Evolutionary conservation across 2,329 filamentous ascomycete genomes (phyloP), one percentile per base, ranked within the genome.

Genomic region (Monosporascus sp.): DNA sequence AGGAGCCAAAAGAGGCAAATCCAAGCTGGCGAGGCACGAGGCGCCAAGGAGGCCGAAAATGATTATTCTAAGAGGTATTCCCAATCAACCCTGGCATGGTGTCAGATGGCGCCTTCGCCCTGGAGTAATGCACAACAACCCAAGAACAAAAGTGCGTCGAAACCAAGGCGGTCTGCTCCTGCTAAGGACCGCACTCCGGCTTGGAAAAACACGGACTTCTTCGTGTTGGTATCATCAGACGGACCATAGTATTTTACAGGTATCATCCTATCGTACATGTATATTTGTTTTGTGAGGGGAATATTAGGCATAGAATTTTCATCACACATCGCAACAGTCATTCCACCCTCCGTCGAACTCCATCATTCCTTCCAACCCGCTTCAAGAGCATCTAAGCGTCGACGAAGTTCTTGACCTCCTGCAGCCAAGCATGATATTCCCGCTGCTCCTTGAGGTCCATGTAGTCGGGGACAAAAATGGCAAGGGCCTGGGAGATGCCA

Each of bases 371-470:
- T 43, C n/a, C 43, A 52, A 37, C 45, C 41, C 19, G 36, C 37
- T 53, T n/a, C 8, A 9, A 48, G 7, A 47, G 5, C 27, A 19
- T 54, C 71, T 77, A 91, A 56, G 85, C 85, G 69, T 89, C 87
- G 61, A 97, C 79, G 69, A 97, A 97, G 59, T 75, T 77, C 84
- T 93, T 94, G 73, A 97, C 82, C 69, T 88, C 89, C 72, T 85
- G 82, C 72, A 99, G 78, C 94, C 95, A 99, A 61, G 82, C 77
- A 57, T 95, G 77, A 74, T 99, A 99, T 81, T 99, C 94, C 76
- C 86, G 88, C 84, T 97, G 93, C 84, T 99, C 94, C 86, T 99
- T 99, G 75, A 89, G 84, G 70, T 97, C 91, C 68, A 97, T 92
- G 77, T 96, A 99, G 72, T 97, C 92, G 38, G 92, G 91, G 45